Conservation (phyloP, 805 yeast genomes). For the Metschnikowia kunwiensis region DNA sequence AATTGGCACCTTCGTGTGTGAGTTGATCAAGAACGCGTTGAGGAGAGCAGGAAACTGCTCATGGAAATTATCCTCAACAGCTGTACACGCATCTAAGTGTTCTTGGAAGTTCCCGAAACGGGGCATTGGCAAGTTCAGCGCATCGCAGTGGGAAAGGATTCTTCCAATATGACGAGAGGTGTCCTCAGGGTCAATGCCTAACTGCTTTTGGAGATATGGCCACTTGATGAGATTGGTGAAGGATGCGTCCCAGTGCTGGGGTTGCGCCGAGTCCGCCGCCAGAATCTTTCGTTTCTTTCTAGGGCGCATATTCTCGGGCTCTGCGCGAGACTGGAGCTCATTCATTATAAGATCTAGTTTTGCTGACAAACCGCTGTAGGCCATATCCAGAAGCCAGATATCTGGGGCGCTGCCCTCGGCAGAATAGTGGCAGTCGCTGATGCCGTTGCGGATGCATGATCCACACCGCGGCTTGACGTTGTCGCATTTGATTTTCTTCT, state of each 20-base stretch:
- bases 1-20: conserved; percentile 34
- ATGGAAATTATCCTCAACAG: conserved; percentile 22
- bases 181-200: conserved; percentile 13
- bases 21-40: conserved; percentile 30
- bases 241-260: conserved; percentile 33
- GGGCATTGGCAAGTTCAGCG: background rate
- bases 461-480: conserved; percentile 36
- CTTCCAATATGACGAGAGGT: conserved; percentile 7
- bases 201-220: conserved; percentile 22
- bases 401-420: conserved; percentile 24
- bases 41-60: conserved; percentile 19
- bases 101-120: conserved; percentile 13
- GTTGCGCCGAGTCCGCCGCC: background rate
- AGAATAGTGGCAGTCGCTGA: conserved; percentile 28
- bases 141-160: conserved; percentile 7
- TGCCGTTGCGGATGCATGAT: conserved; percentile 30
- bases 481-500: conserved; percentile 38
- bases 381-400: conserved; percentile 21
- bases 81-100: conserved; percentile 11
- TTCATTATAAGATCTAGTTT: conserved; percentile 31
- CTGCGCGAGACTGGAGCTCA: conserved; percentile 18
- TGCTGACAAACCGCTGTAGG: conserved; percentile 24
- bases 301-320: background rate
- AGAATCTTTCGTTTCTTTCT: conserved; percentile 1
- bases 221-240: conserved; percentile 29